Evolutionary conservation across 345 rosid genomes (phyloP).

Genomic region (Salix viminalis): DNA sequence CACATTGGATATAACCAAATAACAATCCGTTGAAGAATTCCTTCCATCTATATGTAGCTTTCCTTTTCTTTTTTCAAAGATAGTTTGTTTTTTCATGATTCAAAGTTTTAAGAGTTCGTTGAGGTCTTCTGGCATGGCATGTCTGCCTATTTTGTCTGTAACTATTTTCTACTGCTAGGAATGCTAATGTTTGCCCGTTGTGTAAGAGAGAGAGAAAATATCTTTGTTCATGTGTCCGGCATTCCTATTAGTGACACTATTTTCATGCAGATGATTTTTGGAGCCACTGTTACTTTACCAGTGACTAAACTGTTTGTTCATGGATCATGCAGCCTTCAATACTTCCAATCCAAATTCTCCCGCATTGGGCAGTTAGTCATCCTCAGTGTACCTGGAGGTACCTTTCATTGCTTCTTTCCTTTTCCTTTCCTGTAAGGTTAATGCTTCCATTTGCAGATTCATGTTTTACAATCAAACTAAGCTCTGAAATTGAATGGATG

Average conservation of each 20-base stretch:
- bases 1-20: neutral
- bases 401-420: slow-evolving; percentile 1
- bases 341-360: slow-evolving; percentile 83
- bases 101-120: neutral
- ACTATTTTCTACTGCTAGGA: neutral
- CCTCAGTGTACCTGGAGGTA: slow-evolving; percentile 97
- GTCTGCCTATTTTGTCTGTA: neutral
- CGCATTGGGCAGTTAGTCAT: slow-evolving; percentile 87
- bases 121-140: neutral
- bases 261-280: slow-evolving; percentile 3
- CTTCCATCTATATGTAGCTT: neutral
- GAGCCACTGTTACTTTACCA: neutral
- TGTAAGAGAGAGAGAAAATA: neutral
- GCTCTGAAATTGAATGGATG: neutral
- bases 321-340: slow-evolving; percentile 75
- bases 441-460: neutral
- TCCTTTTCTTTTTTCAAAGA: neutral
- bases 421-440: neutral
- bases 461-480: neutral
- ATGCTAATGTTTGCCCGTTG: neutral
- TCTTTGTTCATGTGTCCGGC: neutral
- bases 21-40: neutral
- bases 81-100: neutral
- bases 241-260: neutral
- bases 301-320: slow-evolving; percentile 10